Evolutionary conservation across 2,329 filamentous ascomycete species (phyloP).

Genomic region (Ophiostoma triangulosporum): DNA sequence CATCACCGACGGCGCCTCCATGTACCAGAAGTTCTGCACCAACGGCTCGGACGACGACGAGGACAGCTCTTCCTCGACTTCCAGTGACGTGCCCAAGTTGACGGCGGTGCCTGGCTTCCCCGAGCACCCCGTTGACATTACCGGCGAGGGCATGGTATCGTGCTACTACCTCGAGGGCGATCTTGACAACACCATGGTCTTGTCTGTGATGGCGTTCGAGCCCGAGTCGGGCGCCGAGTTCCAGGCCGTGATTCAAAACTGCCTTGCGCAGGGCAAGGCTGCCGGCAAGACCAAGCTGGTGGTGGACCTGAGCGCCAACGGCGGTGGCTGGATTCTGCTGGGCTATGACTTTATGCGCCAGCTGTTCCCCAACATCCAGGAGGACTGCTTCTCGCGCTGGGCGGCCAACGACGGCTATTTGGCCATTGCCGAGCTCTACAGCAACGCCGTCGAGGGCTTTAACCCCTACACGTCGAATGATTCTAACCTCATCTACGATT

Average conservation of each 20-base stretch:
- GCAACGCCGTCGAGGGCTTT: slow-evolving; percentile 28
- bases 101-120: slow-evolving; percentile 16
- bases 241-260: slow-evolving; percentile 21
- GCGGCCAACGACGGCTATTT: slow-evolving; percentile 24
- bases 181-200: slow-evolving; percentile 22
- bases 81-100: not conserved
- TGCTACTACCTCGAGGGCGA: slow-evolving; percentile 23
- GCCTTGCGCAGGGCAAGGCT: slow-evolving; percentile 24
- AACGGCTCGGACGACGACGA: no score
- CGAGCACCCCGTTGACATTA: slow-evolving; percentile 18
- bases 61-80: not conserved
- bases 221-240: slow-evolving; percentile 19
- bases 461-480: slow-evolving; percentile 32
- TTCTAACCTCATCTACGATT: slow-evolving; percentile 3
- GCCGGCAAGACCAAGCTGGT: slow-evolving; percentile 46
- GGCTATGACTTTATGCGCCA: slow-evolving; percentile 49
- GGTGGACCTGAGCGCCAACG: slow-evolving; percentile 44
- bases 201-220: slow-evolving; percentile 19
- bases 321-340: slow-evolving; percentile 44
- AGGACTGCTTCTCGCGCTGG: slow-evolving; percentile 28
- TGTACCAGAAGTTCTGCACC: slow-evolving; percentile 23
- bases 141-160: slow-evolving; percentile 19
- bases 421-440: slow-evolving; percentile 29
- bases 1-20: slow-evolving; percentile 21
- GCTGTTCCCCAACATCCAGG: slow-evolving; percentile 30